Conservation (phyloP, 1,284 basidiomycete species). For the Paramarasmius palmivorus region DNA sequence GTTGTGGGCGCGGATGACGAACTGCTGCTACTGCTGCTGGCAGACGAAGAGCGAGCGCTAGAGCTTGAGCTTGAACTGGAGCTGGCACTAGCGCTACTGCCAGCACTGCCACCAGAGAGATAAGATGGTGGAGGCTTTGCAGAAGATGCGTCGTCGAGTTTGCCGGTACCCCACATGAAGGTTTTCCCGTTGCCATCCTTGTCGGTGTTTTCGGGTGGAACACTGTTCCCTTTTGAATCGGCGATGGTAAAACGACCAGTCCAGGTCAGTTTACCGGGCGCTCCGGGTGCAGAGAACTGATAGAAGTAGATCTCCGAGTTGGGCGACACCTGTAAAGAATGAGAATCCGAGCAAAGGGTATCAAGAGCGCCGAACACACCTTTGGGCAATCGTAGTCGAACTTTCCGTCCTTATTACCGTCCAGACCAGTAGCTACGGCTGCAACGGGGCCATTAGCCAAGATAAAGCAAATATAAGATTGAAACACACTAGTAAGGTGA, state of each 20-base stretch:
- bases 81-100: not conserved
- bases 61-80: too few relatives aligned
- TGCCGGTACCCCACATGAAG: not conserved
- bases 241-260: slow-evolving; percentile 83
- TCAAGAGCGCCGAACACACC: slow-evolving; percentile 34
- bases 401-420: slow-evolving; percentile 58
- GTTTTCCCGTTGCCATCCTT: not conserved
- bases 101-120: not conserved
- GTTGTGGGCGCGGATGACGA: too few relatives aligned
- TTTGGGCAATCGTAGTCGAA: slow-evolving; percentile 69
- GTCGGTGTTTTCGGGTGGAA: not conserved
- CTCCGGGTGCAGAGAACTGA: slow-evolving; percentile 56
- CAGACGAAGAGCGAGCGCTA: too few relatives aligned
- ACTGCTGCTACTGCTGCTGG: too few relatives aligned
- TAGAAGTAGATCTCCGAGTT: slow-evolving; percentile 80
- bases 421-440: slow-evolving; percentile 56
- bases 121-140: not conserved
- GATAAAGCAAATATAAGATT: slow-evolving; percentile 1
- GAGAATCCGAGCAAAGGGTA: slow-evolving; percentile 3
- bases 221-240: slow-evolving; percentile 38
- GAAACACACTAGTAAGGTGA: slow-evolving; percentile 59
- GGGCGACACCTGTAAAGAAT: slow-evolving; percentile 53
- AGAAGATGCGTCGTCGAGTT: not conserved
- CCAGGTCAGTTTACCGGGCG: slow-evolving; percentile 59
- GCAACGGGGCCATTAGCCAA: slow-evolving; percentile 1